Conservation (phyloP, 345 rosid species). For the Theobroma cacao region DNA sequence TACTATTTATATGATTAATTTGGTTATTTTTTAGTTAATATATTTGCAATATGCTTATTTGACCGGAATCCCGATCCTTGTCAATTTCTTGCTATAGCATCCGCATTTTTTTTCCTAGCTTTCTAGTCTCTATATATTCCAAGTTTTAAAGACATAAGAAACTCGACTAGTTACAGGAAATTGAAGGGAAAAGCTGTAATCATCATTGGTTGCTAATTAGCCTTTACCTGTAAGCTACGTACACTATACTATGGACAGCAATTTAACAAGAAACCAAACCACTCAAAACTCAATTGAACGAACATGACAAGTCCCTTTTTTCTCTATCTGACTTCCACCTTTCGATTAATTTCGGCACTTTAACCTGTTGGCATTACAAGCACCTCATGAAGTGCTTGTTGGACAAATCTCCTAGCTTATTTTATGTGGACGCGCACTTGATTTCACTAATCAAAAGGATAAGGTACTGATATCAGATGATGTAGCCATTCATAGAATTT, state of each 20-base stretch:
- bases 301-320: not conserved
- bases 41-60: no score
- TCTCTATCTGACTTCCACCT: not conserved
- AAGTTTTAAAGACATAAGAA: not conserved
- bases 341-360: not conserved
- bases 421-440: not conserved
- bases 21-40: no score
- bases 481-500: not conserved
- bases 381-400: not conserved
- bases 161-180: not conserved
- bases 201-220: not conserved
- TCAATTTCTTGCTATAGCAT: no score
- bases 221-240: not conserved
- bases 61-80: no score
- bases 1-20: no score
- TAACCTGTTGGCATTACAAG: not conserved
- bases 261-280: not conserved
- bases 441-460: not conserved
- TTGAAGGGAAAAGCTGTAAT: not conserved
- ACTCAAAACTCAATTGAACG: not conserved
- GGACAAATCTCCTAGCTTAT: not conserved
- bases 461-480: not conserved
- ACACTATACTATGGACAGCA: not conserved
- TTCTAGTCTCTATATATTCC: no score
- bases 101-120: no score